Evolutionary conservation across 768 basidiomycete genomes (phyloP).

Genomic region (Russula compacta): DNA sequence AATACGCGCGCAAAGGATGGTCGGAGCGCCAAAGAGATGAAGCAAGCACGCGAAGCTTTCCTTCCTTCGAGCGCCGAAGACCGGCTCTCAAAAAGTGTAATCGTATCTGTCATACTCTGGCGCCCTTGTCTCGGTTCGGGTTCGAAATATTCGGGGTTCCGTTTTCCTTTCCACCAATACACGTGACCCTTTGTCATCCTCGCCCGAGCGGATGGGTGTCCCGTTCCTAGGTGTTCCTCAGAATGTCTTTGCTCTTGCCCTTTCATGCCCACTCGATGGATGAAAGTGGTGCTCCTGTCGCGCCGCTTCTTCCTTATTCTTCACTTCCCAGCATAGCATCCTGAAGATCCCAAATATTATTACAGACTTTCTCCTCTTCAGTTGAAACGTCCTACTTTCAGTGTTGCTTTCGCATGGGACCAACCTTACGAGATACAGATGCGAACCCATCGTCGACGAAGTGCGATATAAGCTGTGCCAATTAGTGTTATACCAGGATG

Average conservation of each 20-base stretch:
- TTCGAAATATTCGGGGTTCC: neutral
- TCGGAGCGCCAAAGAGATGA: conserved; percentile 1
- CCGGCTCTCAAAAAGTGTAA: neutral
- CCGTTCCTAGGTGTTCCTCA: neutral
- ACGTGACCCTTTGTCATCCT: no score
- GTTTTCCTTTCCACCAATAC: no score
- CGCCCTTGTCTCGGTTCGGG: neutral
- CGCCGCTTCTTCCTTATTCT: neutral
- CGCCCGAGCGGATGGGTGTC: no score
- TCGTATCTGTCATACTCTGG: neutral
- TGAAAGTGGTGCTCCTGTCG: neutral
- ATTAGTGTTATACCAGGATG: neutral
- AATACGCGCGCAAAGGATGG: neutral
- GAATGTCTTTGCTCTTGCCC: neutral
- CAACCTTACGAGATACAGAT: neutral
- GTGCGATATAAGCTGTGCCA: no score
- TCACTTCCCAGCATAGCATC: neutral
- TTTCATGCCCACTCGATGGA: neutral
- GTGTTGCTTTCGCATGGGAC: neutral
- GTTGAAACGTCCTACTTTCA: neutral
- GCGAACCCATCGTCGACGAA: neutral
- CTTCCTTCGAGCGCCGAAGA: neutral
- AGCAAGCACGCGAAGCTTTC: conserved; percentile 1
- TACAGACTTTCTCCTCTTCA: neutral
- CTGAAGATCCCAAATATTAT: neutral